These are phyloP conservation scores for Blepharisma undulans DNA, from an alignment of 169 alveolate species.

Conservation along the genomic window DNA sequence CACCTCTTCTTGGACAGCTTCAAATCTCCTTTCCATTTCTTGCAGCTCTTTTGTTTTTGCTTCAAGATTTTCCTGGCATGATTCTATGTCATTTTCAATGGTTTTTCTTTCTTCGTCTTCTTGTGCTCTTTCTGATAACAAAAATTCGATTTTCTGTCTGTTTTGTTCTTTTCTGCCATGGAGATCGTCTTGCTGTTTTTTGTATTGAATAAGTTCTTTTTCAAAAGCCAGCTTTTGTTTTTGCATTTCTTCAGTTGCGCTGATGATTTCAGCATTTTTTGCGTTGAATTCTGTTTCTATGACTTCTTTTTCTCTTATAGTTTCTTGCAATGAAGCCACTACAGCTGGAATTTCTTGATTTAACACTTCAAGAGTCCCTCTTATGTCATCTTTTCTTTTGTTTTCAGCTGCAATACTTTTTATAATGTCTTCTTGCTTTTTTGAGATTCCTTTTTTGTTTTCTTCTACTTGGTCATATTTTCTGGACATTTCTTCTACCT, in stretches of 20 bases:
- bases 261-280: neutral
- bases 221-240: conserved; percentile 38
- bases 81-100: neutral
- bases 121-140: neutral
- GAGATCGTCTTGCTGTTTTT: neutral
- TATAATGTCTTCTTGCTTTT: conserved; percentile 21
- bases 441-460: conserved; percentile 36
- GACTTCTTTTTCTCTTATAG: conserved; percentile 25
- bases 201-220: conserved; percentile 6
- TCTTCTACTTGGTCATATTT: conserved; percentile 16
- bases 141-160: conserved; percentile 4
- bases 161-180: neutral
- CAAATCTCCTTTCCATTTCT: neutral
- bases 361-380: neutral
- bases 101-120: conserved; percentile 23
- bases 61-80: neutral
- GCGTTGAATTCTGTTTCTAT: conserved; percentile 26
- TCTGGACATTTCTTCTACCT: neutral
- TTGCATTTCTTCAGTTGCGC: neutral
- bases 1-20: neutral
- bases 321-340: conserved; percentile 29
- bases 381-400: neutral
- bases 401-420: conserved; percentile 35
- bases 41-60: neutral
- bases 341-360: neutral